Conservation (phyloP, 1,284 basidiomycete genomes). For the Ceratobasidium papillatum region DNA sequence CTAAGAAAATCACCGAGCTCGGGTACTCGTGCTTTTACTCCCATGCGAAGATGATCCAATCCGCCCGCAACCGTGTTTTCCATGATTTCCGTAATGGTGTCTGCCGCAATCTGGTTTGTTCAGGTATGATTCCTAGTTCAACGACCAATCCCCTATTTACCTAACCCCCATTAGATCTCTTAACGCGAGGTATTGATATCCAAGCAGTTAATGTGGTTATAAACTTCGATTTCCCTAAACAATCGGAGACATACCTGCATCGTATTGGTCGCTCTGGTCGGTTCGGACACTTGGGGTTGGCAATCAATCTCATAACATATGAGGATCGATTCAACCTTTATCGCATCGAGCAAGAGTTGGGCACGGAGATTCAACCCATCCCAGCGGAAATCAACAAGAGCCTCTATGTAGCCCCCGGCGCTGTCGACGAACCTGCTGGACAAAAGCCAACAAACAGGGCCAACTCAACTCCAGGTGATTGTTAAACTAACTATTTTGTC, state of each 20-base stretch:
- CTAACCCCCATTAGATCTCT: constrained; percentile 69
- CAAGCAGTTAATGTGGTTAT: constrained; percentile 99
- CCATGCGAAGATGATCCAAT: constrained; percentile 99
- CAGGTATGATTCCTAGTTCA: constrained; percentile 52
- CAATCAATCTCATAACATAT: constrained; percentile 95
- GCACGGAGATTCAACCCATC: constrained; percentile 97
- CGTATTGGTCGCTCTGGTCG: constrained; percentile 97
- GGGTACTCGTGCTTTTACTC: constrained; percentile 99
- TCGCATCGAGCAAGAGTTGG: constrained; percentile 97
- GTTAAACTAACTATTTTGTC: neutral
- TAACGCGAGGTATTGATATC: constrained; percentile 99
- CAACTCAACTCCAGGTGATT: constrained; percentile 2
- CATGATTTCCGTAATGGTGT: constrained; percentile 99
- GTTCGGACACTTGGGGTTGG: constrained; percentile 95
- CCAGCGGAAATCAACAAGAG: constrained; percentile 91
- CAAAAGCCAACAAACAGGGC: constrained; percentile 18
- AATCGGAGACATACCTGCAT: constrained; percentile 97
- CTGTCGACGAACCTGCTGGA: constrained; percentile 37
- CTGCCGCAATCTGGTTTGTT: constrained; percentile 97
- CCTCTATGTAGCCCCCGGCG: constrained; percentile 78
- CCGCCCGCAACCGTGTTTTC: constrained; percentile 98
- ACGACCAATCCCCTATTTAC: neutral
- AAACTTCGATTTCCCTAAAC: constrained; percentile 99
- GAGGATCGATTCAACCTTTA: constrained; percentile 98
- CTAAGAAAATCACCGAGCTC: constrained; percentile 98